Base-by-base conservation (phyloP, 2,329 filamentous ascomycete genomes). In the Alternaria viburni region DNA sequence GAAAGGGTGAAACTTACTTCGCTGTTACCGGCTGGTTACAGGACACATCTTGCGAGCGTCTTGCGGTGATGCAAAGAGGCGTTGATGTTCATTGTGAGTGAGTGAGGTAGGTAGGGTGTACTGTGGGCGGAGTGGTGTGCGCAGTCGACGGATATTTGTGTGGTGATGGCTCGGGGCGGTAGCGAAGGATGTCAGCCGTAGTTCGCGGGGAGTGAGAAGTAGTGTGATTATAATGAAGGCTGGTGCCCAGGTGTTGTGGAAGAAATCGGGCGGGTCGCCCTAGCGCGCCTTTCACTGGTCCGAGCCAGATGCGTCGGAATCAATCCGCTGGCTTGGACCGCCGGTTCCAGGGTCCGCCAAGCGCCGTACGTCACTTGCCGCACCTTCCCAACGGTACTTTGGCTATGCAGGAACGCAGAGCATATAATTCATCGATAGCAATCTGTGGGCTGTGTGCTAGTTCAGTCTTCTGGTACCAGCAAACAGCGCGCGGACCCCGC, bases 1-100 rank as follows among this genome's bases (percentile, higher is more conserved):
- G 15, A 36, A 13, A 21, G 46, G 19, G 26, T 19, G 41, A 17
- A 26, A 70, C 71, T 67, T 67, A 74, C 72, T 69, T 69, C 65
- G 72, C 67, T 60, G 64, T 73, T 68, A 74, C 63, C 61, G 69
- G 47, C 57, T 61, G 61, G 60, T 71, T 68, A 73, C 66, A 74
- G 71, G 58, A 71, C 61, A 70, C 72, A 74, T 74, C 51, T 67
- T 70, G 64, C 63, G 55, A 62, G 68, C 69, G 69, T 73, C 66
- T 74, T 73, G 71, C 68, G 66, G 55, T 60, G 60, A 64, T 69
- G 69, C 68, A 66, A 70, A 67, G 67, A 70, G 71, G 70, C 68
- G 61, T 70, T 69, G 62, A 72, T 67, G 61, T 69, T 68, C 72
- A 74, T 74, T 64, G 65, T 62, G 58, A 44, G 47, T 25, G 52